phyloP scores from a whole-genome alignment of 2,329 filamentous ascomycete species.

The Penicillium sp. region DNA sequence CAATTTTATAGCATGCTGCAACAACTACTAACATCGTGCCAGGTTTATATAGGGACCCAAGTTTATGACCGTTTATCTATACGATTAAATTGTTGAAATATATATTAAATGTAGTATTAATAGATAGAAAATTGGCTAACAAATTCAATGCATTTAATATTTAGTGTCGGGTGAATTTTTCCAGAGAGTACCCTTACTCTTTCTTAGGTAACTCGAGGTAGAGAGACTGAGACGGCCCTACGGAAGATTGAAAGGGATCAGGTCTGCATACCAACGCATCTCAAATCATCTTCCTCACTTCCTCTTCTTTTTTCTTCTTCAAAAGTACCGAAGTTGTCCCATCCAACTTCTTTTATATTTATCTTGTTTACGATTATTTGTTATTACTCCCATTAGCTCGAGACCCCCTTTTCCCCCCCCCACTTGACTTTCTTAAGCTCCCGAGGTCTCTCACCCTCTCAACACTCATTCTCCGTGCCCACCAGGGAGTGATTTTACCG shows the following conservation, averaged over 20 bases:
- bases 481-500: neutral
- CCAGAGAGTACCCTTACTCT: neutral
- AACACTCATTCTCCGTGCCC: neutral
- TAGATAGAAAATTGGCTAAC: too few relatives aligned
- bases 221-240: neutral
- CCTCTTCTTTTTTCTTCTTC: neutral
- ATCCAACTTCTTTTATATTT: neutral
- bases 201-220: neutral
- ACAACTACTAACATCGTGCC: too few relatives aligned
- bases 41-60: too few relatives aligned
- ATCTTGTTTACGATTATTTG: neutral
- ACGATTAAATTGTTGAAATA: too few relatives aligned
- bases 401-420: conserved; percentile 4
- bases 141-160: too few relatives aligned
- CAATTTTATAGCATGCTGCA: too few relatives aligned
- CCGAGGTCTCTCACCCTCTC: neutral
- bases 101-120: too few relatives aligned
- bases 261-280: conserved; percentile 1
- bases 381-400: neutral
- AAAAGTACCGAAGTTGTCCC: neutral
- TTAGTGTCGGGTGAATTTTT: too few relatives aligned
- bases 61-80: too few relatives aligned
- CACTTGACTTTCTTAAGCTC: conserved; percentile 3
- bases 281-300: neutral
- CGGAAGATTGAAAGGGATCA: neutral